Evolutionary conservation across 169 alveolate genomes (phyloP), one percentile per base, ranked within the genome.

Genomic region (Plasmodium yoelii): DNA sequence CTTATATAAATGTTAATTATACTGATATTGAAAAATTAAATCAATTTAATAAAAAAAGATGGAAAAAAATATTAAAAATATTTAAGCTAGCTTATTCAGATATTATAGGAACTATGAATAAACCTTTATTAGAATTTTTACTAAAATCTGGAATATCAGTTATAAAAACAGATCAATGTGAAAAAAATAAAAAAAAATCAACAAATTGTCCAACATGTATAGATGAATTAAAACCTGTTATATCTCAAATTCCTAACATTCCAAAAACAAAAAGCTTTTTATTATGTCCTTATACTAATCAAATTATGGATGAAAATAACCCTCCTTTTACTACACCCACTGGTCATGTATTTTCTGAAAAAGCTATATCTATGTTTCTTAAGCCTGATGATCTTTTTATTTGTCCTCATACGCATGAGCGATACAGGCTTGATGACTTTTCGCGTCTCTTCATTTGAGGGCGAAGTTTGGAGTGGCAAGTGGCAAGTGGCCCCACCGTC

Each of bases 241-340:
- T 93, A n/a, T 69, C 71, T n/a, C 22, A 82, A 53, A 87, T 96
- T 1, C 98, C 98, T 8, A 59, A 92, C n/a, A 84, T 95, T 39
- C 96, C 88, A 87, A 92, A 92, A 55, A 93, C 95, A 19, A 93
- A 93, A 68, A 93, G 96, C 15, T 87, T 92, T 15, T 88, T 96
- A 69, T 80, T 96, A 10, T 96, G 98, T 42, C 96, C 97, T 7
- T 90, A 94, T 19, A 95, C 97, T 1, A 96, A 96, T 42, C 93
- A 94, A 59, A 90, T 95, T 0, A 95, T 95, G 97, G 96, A 87
- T 77, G 94, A 92, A 69, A 88, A 93, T 24, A 95, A 95, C 60
- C 97, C 97, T n/a, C 97, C 98, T n/a, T 91, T 91, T 51, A 94
- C 96, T 10, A 89, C 94, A 42, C 97, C 97, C 6, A 93, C 87